Base-by-base conservation (phyloP, 1,284 basidiomycete species). In the Pholiota adiposa region DNA sequence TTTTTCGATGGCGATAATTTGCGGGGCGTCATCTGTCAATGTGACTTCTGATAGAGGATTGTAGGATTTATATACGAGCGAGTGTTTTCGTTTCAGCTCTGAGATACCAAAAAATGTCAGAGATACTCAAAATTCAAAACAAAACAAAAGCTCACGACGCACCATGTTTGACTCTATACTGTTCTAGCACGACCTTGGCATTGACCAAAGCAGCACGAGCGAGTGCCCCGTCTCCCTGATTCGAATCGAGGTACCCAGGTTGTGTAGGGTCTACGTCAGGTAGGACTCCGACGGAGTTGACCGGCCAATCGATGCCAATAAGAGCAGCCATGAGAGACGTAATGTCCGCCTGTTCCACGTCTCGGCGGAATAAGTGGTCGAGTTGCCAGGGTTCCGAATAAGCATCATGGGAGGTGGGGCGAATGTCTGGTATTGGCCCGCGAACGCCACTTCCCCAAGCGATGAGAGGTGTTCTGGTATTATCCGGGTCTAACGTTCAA, bases 341-440 rank as follows among this genome's bases (percentile, higher is more conserved):
- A 19, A 96, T 79, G 67, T 96, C 94, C 0, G 93, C 94, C 69
- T 96, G 94, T 60, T 92, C 91, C 2, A 96, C 81, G 66, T 96
- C 92, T 29, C 83, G 82, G 14, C 92, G 81, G 25, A 83, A 75
- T 0, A 92, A 72, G 54, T 85, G 79, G 3, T 70, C 68, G 1
- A 91, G 72, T 9, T 75, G 73, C 90, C 91, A 94, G 1, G 83
- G 78, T 27, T 68, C 68, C 1, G 90, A 92, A 66, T 89, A 93
- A 0, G 79, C 75, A 64, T 93, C 89, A 53, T 91, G 89, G 0
- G 89, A 86, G 1, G 84, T 83, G 4, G 81, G 79, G 0, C 59
- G 67, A 0, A 75, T 74, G 63, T 89, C 84, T 3, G 81, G 80
- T 0, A 89, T 63, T 23, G 90, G 90, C 0, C 84, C 82, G 9